Conservation (phyloP, 805 yeast species). For the Komagataella populi region DNA sequence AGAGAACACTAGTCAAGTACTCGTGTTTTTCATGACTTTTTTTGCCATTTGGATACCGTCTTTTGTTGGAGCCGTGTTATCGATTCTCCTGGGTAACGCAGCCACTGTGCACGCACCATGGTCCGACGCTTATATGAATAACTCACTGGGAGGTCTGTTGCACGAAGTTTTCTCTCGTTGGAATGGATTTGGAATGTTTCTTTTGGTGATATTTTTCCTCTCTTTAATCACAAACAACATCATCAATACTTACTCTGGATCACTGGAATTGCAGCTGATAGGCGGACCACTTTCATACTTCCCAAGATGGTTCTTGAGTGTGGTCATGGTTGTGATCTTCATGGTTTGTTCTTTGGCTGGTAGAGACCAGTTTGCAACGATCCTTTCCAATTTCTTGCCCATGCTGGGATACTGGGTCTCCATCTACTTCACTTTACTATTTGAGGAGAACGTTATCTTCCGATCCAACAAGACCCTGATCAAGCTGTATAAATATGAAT, state of each 20-base stretch:
- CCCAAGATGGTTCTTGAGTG: slow-evolving; percentile 72
- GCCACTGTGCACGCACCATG: slow-evolving; percentile 47
- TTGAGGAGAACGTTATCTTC: slow-evolving; percentile 65
- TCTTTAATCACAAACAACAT: slow-evolving; percentile 75
- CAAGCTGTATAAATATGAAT: slow-evolving; percentile 27
- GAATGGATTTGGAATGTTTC: slow-evolving; percentile 68
- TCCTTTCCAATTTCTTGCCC: slow-evolving; percentile 71
- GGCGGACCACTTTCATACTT: slow-evolving; percentile 36
- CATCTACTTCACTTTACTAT: slow-evolving; percentile 56
- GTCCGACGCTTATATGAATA: slow-evolving; percentile 35
- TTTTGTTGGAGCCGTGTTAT: slow-evolving; percentile 61
- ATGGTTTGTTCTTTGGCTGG: slow-evolving; percentile 68
- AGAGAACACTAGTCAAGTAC: slow-evolving; percentile 43
- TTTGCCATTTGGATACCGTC: slow-evolving; percentile 61
- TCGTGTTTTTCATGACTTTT: slow-evolving; percentile 48
- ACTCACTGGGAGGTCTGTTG: slow-evolving; percentile 70
- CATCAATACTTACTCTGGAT: slow-evolving; percentile 70
- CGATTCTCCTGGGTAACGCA: slow-evolving; percentile 53
- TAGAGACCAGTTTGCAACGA: slow-evolving; percentile 53
- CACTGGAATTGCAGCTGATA: slow-evolving; percentile 60
- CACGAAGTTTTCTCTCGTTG: slow-evolving; percentile 53
- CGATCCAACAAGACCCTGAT: slow-evolving; percentile 33
- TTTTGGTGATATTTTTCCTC: slow-evolving; percentile 53
- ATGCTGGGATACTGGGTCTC: slow-evolving; percentile 90
- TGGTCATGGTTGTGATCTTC: slow-evolving; percentile 47